Percentiles rank a stretch among this genome's conserved stretches.
Conservation (phyloP, 2,329 filamentous ascomycete species). For the Colletotrichum euphorbiae region DNA sequence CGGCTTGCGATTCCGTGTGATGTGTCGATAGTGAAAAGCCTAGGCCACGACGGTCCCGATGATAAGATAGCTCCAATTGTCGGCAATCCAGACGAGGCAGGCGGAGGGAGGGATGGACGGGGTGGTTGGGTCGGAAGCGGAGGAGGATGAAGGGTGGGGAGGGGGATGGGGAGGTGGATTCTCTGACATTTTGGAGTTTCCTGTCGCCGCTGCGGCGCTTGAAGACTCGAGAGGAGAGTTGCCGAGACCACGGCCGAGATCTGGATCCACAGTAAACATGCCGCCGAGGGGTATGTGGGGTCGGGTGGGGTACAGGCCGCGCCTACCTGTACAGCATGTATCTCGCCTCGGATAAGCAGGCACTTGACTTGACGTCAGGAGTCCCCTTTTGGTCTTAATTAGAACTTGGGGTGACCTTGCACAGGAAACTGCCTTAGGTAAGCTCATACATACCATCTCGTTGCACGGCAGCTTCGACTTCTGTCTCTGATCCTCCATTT, state of each 20-base stretch:
- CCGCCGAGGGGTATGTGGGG: no score
- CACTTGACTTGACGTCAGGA: no score
- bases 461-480: no score
- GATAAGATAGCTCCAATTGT: slow-evolving; percentile 40
- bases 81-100: slow-evolving; percentile 37
- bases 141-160: neutral
- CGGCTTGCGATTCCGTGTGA: slow-evolving; percentile 33
- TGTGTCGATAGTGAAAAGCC: slow-evolving; percentile 40
- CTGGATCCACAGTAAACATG: no score
- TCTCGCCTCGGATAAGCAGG: no score
- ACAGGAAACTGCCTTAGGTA: no score
- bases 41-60: slow-evolving; percentile 37
- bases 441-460: no score
- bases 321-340: no score
- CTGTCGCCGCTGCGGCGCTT: neutral
- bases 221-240: neutral
- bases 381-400: no score
- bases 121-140: slow-evolving; percentile 11
- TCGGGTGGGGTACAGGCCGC: no score
- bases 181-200: slow-evolving; percentile 5
- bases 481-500: no score
- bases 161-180: neutral
- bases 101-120: slow-evolving; percentile 34
- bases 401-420: no score
- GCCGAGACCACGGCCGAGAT: slow-evolving; percentile 1